Conservation (phyloP, 2,329 filamentous ascomycete species). For the Talaromyces sp. region DNA sequence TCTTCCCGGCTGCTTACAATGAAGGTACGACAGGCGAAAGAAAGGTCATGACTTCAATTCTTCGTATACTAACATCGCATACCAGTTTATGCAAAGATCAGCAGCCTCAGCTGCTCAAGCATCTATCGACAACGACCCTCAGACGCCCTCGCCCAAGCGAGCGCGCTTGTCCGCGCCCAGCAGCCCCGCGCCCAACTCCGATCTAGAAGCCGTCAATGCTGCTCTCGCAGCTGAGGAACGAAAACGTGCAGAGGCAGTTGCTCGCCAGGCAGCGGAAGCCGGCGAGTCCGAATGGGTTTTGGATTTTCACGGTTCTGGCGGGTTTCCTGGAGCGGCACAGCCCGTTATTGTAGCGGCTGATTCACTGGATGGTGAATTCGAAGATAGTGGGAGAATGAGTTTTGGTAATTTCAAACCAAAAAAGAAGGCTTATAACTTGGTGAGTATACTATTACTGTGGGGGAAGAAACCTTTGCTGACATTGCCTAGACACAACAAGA, state of each 20-base stretch:
- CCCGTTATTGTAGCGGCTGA: slow-evolving; percentile 28
- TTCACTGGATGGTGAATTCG: slow-evolving; percentile 30
- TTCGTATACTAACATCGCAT: slow-evolving; percentile 8
- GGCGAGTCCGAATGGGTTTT: slow-evolving; percentile 44
- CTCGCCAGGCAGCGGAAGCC: slow-evolving; percentile 37
- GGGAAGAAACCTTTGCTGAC: neutral
- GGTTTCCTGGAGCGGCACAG: slow-evolving; percentile 15
- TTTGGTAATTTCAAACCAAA: slow-evolving; percentile 34
- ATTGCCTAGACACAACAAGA: neutral
- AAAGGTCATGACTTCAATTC: slow-evolving; percentile 7
- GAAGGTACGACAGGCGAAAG: slow-evolving; percentile 53
- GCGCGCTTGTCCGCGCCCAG: slow-evolving; percentile 26
- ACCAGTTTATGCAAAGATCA: slow-evolving; percentile 83
- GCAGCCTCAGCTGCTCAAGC: slow-evolving; percentile 53
- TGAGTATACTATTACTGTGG: slow-evolving; percentile 5
- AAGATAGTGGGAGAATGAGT: slow-evolving; percentile 30
- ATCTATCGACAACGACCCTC: slow-evolving; percentile 41
- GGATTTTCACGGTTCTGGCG: slow-evolving; percentile 23
- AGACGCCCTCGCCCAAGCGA: slow-evolving; percentile 31
- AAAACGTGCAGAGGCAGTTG: slow-evolving; percentile 35
- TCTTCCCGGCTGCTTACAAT: slow-evolving; percentile 86
- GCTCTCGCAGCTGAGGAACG: slow-evolving; percentile 38
- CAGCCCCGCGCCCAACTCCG: slow-evolving; percentile 24
- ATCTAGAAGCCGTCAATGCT: slow-evolving; percentile 36
- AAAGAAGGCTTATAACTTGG: slow-evolving; percentile 26